Evolutionary conservation across 192 early-diverging fungal species (phyloP).

Genomic region (Borealophlyctis nickersoniae): DNA sequence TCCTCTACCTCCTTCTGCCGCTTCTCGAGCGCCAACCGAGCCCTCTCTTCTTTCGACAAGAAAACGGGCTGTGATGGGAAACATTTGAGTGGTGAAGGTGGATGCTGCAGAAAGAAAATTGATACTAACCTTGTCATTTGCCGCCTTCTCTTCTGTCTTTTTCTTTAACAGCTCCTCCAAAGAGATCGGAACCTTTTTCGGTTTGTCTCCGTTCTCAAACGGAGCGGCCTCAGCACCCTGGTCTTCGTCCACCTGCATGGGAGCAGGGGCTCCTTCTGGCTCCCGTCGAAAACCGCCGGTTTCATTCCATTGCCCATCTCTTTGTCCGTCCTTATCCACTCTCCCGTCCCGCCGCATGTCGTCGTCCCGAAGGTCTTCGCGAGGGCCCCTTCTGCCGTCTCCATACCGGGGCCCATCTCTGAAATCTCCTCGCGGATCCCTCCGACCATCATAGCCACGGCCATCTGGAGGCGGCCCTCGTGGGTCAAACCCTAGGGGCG

Average conservation of each 20-base stretch:
- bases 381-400: no score
- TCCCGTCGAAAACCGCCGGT: neutral
- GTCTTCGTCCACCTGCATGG: neutral
- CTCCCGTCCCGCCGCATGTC: neutral
- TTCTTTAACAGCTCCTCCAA: conserved; percentile 72
- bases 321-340: neutral
- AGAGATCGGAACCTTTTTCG: conserved; percentile 66
- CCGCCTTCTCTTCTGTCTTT: conserved; percentile 62
- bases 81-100: conserved; percentile 3
- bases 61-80: conserved; percentile 59
- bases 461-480: neutral
- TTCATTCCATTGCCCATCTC: neutral
- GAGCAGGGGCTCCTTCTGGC: neutral
- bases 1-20: conserved; percentile 79
- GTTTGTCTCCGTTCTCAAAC: conserved; percentile 8
- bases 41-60: conserved; percentile 88
- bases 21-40: conserved; percentile 78
- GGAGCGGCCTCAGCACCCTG: neutral
- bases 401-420: neutral
- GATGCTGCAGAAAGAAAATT: neutral
- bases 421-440: neutral
- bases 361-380: neutral
- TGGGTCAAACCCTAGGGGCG: no score
- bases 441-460: neutral
- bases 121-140: conserved; percentile 52